phyloP scores from a whole-genome alignment of 1,284 basidiomycete genomes.

The Boletellus sp. region DNA sequence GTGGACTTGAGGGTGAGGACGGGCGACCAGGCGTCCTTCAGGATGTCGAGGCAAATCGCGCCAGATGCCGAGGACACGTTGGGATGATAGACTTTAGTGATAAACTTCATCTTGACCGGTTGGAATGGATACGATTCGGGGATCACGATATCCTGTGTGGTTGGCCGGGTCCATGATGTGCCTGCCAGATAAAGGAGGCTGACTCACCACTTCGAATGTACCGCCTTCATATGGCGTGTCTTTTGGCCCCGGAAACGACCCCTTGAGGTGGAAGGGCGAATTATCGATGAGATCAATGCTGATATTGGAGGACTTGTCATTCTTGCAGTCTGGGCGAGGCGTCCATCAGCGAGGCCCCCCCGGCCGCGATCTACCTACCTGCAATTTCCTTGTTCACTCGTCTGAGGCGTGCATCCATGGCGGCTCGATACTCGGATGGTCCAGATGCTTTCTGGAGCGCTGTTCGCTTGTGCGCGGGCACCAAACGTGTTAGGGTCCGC shows the following conservation, averaged over 20 bases:
- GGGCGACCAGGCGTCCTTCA: conserved; percentile 90
- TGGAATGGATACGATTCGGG: conserved; percentile 95
- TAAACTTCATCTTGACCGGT: conserved; percentile 98
- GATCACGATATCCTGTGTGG: conserved; percentile 83
- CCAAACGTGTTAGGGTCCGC: neutral
- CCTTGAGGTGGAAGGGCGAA: conserved; percentile 84
- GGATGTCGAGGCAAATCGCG: conserved; percentile 85
- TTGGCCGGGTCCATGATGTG: conserved; percentile 3
- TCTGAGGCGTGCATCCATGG: conserved; percentile 83
- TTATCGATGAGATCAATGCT: conserved; percentile 83
- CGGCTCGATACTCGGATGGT: conserved; percentile 6
- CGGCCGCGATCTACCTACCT: conserved; percentile 47
- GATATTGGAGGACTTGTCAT: conserved; percentile 86
- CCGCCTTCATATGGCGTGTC: conserved; percentile 95
- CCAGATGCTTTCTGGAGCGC: too few species aligned
- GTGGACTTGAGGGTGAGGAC: conserved; percentile 96
- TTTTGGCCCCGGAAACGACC: conserved; percentile 88
- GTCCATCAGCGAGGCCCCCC: conserved; percentile 1
- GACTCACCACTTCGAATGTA: conserved; percentile 84
- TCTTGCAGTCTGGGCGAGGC: conserved; percentile 75
- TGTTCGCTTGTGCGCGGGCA: conserved; percentile 1
- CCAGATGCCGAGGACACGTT: conserved; percentile 94
- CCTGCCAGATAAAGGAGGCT: conserved; percentile 7
- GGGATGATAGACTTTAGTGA: conserved; percentile 96
- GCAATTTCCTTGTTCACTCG: conserved; percentile 91